A percentile compares a stretch with the other conserved stretches of the same genome.
Conservation (phyloP, 768 basidiomycete genomes). For the Pilatotrama ljubarskyi region DNA sequence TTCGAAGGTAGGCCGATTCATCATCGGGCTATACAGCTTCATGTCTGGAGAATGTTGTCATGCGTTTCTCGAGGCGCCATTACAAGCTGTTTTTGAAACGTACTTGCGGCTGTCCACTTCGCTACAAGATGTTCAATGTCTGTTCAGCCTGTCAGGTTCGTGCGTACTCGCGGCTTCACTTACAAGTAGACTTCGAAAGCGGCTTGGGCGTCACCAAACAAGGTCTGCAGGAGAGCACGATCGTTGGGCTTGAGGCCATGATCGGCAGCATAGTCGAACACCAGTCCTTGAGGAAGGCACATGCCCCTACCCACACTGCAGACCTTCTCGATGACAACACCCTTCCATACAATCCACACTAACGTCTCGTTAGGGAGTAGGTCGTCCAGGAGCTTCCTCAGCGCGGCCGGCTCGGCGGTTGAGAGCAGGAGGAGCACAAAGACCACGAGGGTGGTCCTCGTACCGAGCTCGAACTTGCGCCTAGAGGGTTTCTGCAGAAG, state of each 20-base stretch:
- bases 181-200: background rate
- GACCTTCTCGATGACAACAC: background rate
- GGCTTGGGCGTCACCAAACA: slow-evolving; percentile 1
- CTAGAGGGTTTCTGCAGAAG: background rate
- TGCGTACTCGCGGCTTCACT: background rate
- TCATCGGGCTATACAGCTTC: too few species aligned
- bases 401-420: background rate
- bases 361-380: slow-evolving; percentile 3
- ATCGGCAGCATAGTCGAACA: background rate
- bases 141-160: too few species aligned
- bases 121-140: too few species aligned
- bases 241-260: background rate
- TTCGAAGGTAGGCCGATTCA: too few species aligned
- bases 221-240: background rate
- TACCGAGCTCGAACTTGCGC: slow-evolving; percentile 3
- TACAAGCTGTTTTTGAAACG: too few species aligned
- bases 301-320: background rate
- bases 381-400: slow-evolving; percentile 7
- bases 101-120: too few species aligned
- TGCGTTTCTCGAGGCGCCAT: too few species aligned
- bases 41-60: too few species aligned
- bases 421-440: slow-evolving; percentile 9
- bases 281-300: background rate
- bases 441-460: slow-evolving; percentile 7
- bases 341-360: slow-evolving; percentile 6